phyloP scores from a whole-genome alignment of 2,329 filamentous ascomycete genomes.

The Bipolaris victoriae region DNA sequence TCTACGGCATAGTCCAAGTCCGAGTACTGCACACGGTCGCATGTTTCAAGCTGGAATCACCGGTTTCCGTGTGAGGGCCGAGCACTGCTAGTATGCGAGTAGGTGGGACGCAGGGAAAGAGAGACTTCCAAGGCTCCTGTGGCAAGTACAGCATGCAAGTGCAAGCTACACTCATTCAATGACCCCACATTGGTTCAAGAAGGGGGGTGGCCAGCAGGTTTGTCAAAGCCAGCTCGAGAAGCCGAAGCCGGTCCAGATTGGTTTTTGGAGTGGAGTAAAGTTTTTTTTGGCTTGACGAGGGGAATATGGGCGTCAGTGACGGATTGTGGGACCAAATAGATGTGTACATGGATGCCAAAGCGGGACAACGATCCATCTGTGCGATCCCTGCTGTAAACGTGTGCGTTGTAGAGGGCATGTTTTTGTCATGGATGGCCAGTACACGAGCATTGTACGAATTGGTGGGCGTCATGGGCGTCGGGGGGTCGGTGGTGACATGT shows the following conservation, averaged over 20 bases:
- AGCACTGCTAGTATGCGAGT: conserved; percentile 2
- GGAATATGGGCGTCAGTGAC: conserved; percentile 4
- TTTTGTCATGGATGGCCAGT: background rate
- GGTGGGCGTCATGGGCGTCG: conserved; percentile 13
- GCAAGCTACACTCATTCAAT: background rate
- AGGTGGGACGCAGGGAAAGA: conserved; percentile 13
- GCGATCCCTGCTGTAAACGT: background rate
- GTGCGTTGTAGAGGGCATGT: background rate
- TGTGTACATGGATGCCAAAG: background rate
- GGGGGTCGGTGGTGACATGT: conserved; percentile 21
- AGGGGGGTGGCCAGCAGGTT: background rate
- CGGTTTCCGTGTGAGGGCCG: background rate
- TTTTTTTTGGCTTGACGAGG: conserved; percentile 5
- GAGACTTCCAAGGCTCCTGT: conserved; percentile 4
- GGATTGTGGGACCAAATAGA: conserved; percentile 5
- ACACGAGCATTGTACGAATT: background rate
- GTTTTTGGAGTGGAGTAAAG: conserved; percentile 3
- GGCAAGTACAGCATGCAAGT: background rate
- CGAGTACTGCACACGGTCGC: background rate
- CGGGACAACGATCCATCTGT: conserved; percentile 2
- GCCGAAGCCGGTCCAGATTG: conserved; percentile 10
- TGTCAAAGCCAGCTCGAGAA: background rate
- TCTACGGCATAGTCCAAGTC: conserved; percentile 7
- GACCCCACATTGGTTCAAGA: conserved; percentile 15
- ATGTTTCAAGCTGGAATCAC: conserved; percentile 8